Conservation (phyloP, 176 grass and related monocot genomes). For the Bonia amplexicaulis region DNA sequence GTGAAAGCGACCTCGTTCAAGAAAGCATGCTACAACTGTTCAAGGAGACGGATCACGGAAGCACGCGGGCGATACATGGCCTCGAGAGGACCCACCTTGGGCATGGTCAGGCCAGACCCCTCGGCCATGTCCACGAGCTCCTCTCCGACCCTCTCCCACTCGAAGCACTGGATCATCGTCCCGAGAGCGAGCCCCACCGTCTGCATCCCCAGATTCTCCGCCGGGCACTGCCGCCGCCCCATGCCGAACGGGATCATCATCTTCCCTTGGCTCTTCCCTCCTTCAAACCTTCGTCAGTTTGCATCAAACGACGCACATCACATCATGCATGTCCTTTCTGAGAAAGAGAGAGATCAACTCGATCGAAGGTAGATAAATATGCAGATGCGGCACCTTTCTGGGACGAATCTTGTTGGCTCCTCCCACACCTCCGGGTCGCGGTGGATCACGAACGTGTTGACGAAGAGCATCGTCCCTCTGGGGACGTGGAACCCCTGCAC, state of each 20-base stretch:
- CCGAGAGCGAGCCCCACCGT: conserved; percentile 39
- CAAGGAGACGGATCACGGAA: conserved; percentile 23
- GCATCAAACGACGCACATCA: no score
- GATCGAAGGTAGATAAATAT: no score
- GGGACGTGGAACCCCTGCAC: conserved; percentile 32
- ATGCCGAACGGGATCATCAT: conserved; percentile 39
- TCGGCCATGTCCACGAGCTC: conserved; percentile 28
- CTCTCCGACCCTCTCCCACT: conserved; percentile 13
- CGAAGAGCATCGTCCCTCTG: conserved; percentile 30
- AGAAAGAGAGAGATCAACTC: no score
- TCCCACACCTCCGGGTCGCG: conserved; percentile 30
- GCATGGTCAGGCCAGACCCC: conserved; percentile 33
- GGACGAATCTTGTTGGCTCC: conserved; percentile 23
- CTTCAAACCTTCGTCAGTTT: not conserved
- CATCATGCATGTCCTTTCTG: no score
- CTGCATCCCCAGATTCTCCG: conserved; percentile 30
- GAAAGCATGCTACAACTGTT: no score
- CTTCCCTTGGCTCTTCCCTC: not conserved
- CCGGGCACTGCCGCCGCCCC: conserved; percentile 23
- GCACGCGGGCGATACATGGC: conserved; percentile 17
- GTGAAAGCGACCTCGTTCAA: no score
- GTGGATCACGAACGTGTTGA: conserved; percentile 46
- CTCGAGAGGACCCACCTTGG: conserved; percentile 25
- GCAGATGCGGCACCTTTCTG: conserved; percentile 25
- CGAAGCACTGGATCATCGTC: conserved; percentile 46